Evolutionary conservation across 2,329 filamentous ascomycete genomes (phyloP).

Genomic region (Rutstroemia sp.): DNA sequence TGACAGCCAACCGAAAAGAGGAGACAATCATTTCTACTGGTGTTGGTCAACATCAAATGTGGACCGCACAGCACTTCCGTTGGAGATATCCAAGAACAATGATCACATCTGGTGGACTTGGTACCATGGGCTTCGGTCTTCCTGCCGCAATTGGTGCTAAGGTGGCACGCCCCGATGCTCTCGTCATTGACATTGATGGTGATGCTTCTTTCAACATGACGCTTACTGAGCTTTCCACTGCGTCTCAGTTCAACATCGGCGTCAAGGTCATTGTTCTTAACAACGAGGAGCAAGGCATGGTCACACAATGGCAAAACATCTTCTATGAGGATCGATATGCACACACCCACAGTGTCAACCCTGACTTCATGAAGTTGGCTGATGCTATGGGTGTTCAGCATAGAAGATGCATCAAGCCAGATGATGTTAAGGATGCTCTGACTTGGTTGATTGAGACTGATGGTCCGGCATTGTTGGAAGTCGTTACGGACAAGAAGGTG

Average conservation of each 20-base stretch:
- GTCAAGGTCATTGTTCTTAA: constrained; percentile 93
- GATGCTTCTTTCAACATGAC: constrained; percentile 99
- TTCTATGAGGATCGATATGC: constrained; percentile 93
- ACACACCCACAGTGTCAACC: constrained; percentile 90
- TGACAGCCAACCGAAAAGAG: constrained; percentile 74
- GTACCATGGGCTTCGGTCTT: constrained; percentile 93
- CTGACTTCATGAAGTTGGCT: constrained; percentile 89
- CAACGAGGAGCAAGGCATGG: constrained; percentile 98
- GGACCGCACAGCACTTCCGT: constrained; percentile 92
- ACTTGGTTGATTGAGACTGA: constrained; percentile 85
- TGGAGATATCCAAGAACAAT: constrained; percentile 89
- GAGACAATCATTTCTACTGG: constrained; percentile 85
- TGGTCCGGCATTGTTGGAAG: constrained; percentile 87
- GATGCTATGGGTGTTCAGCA: constrained; percentile 86
- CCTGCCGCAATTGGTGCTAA: constrained; percentile 94
- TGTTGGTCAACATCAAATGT: constrained; percentile 99
- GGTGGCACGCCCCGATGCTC: constrained; percentile 56
- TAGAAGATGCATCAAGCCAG: constrained; percentile 62
- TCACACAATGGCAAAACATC: constrained; percentile 96
- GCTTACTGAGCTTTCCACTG: constrained; percentile 86
- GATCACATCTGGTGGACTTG: constrained; percentile 93
- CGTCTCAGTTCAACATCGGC: constrained; percentile 91
- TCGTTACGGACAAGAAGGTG: constrained; percentile 85
- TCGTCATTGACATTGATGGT: constrained; percentile 89
- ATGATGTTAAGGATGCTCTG: constrained; percentile 69